Percentiles rank a stretch among this genome's conserved stretches.
phyloP scores from a whole-genome alignment of 176 grass and related monocot genomes.

The Avena sativa region DNA sequence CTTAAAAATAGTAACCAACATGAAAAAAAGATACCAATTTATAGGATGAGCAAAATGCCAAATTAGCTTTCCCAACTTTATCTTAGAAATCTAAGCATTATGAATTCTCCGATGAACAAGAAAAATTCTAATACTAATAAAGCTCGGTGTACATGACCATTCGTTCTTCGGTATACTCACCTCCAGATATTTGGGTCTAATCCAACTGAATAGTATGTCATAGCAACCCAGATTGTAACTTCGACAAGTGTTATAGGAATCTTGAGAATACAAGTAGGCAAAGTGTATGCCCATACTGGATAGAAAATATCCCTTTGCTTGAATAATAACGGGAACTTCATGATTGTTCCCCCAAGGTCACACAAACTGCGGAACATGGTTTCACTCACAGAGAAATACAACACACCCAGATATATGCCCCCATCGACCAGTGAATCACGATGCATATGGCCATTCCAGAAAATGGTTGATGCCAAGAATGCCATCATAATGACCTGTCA shows the following conservation, averaged over 20 bases:
- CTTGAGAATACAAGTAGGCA: conserved; percentile 58
- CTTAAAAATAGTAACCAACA: neutral
- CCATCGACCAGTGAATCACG: conserved; percentile 46
- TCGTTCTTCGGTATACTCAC: conserved; percentile 30
- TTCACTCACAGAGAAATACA: conserved; percentile 52
- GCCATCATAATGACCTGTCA: conserved; percentile 52
- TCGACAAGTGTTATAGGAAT: conserved; percentile 60
- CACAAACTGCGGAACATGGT: conserved; percentile 56
- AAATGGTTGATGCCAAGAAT: conserved; percentile 42
- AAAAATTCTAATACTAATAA: neutral
- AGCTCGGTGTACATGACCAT: neutral
- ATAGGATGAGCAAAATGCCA: neutral
- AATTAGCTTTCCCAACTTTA: neutral
- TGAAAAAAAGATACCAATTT: neutral
- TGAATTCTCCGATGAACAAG: neutral
- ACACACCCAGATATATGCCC: conserved; percentile 51
- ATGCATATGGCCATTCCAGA: conserved; percentile 53
- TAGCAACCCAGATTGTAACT: conserved; percentile 54
- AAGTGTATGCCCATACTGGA: conserved; percentile 63
- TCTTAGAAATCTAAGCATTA: neutral
- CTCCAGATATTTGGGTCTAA: conserved; percentile 58
- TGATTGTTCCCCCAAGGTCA: conserved; percentile 49
- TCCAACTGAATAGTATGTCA: conserved; percentile 63
- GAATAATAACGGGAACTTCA: conserved; percentile 62
- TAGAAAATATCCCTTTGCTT: conserved; percentile 69